phyloP scores from a whole-genome alignment of 495 filamentous ascomycete genomes.

The Sphaerosporella brunnea region DNA sequence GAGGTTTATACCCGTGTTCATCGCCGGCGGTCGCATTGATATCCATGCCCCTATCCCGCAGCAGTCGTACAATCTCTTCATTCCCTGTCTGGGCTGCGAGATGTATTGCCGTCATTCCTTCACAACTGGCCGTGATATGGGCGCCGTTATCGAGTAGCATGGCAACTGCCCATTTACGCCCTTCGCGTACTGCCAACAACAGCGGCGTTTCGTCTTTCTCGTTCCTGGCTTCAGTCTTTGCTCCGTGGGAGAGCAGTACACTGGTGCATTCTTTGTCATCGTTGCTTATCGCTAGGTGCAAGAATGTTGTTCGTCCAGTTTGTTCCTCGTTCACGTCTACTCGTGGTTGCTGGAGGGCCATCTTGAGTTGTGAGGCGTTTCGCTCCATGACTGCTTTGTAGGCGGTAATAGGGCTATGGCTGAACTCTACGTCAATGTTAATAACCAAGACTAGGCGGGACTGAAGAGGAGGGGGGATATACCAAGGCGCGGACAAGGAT shows the following conservation, averaged over 20 bases:
- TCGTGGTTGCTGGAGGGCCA: background rate
- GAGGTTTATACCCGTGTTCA: slow-evolving; percentile 6
- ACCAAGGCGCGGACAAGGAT: background rate
- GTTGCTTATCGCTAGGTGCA: slow-evolving; percentile 10
- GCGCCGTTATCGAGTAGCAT: slow-evolving; percentile 6
- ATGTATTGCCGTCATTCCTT: slow-evolving; percentile 15
- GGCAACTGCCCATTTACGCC: background rate
- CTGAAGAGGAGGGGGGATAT: background rate
- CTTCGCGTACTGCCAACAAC: slow-evolving; percentile 5
- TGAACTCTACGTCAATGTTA: too few species aligned
- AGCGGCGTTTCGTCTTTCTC: slow-evolving; percentile 6
- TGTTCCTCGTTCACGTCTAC: background rate
- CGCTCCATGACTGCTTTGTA: too few species aligned
- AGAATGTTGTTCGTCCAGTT: background rate
- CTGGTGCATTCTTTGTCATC: slow-evolving; percentile 2
- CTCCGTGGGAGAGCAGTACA: slow-evolving; percentile 4
- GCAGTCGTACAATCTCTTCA: slow-evolving; percentile 6
- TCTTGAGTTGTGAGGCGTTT: background rate
- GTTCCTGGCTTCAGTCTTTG: slow-evolving; percentile 7
- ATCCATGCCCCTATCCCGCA: slow-evolving; percentile 11
- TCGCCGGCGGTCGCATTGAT: slow-evolving; percentile 9
- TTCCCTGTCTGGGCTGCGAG: slow-evolving; percentile 14
- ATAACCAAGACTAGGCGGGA: background rate
- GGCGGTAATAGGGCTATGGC: too few species aligned
- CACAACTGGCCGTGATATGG: slow-evolving; percentile 6